These are phyloP conservation scores for Chalciporus pseudorubinellus DNA, from an alignment of 768 basidiomycete genomes.

Conservation along the genomic window DNA sequence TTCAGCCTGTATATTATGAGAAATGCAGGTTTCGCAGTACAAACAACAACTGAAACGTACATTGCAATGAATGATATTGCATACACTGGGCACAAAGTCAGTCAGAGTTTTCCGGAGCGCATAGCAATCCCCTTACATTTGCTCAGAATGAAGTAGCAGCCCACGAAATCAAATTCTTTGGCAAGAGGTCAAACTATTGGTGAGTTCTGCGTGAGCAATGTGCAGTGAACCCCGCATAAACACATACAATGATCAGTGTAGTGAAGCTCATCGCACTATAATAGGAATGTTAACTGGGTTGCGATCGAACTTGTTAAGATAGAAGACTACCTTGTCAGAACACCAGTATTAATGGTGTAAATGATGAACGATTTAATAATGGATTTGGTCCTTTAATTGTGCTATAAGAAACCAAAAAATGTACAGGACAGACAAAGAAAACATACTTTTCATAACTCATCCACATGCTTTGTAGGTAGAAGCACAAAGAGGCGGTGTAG, in stretches of 20 bases:
- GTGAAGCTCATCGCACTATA: slow-evolving; percentile 36
- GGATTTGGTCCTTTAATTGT: slow-evolving; percentile 45
- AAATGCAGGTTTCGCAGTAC: not conserved
- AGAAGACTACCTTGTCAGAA: slow-evolving; percentile 51
- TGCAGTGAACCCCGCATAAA: not conserved
- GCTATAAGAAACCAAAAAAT: not conserved
- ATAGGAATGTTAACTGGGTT: not conserved
- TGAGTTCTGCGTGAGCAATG: not conserved
- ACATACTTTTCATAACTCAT: slow-evolving; percentile 47
- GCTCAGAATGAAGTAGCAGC: slow-evolving; percentile 61
- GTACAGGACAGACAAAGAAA: not conserved
- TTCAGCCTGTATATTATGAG: slow-evolving; percentile 47
- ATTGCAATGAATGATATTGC: slow-evolving; percentile 66
- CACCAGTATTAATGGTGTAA: slow-evolving; percentile 64
- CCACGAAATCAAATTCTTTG: slow-evolving; percentile 54
- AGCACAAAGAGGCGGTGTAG: slow-evolving; percentile 50
- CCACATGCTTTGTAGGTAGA: slow-evolving; percentile 52
- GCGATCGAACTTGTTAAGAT: not conserved
- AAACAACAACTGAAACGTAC: slow-evolving; percentile 33
- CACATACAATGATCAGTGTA: slow-evolving; percentile 55
- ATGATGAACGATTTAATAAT: slow-evolving; percentile 54
- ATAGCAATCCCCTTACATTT: slow-evolving; percentile 47
- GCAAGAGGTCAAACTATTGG: slow-evolving; percentile 52
- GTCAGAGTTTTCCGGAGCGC: not conserved
- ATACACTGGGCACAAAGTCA: slow-evolving; percentile 42